phyloP scores from a whole-genome alignment of 179 eudicot genomes.

The Amaranthus tricolor region DNA sequence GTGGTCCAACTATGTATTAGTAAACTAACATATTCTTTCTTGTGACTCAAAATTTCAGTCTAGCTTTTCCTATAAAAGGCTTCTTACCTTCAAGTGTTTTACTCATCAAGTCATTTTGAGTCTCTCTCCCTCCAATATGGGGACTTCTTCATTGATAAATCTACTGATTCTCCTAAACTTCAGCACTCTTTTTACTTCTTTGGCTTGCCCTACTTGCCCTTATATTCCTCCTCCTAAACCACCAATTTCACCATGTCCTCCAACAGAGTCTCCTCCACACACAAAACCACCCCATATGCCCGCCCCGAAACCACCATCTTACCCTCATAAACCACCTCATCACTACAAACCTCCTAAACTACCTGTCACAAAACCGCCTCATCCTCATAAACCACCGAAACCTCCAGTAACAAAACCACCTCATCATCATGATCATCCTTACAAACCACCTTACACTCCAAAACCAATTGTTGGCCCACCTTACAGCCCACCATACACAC shows the following conservation, averaged over 20 bases:
- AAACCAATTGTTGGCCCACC: conserved; percentile 18
- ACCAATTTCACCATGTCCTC: conserved; percentile 16
- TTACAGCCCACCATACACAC: background rate
- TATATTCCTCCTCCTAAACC: conserved; percentile 22
- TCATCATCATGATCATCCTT: background rate
- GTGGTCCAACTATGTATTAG: too few species aligned
- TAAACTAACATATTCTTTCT: background rate
- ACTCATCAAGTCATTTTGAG: background rate
- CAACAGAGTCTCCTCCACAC: background rate
- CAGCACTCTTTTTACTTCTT: background rate
- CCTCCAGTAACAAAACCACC: too few species aligned
- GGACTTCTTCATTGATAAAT: background rate
- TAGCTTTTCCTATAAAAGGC: conserved; percentile 14
- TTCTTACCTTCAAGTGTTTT: background rate
- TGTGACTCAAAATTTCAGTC: background rate
- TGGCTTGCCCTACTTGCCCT: conserved; percentile 16
- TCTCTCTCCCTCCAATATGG: background rate
- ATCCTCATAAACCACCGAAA: too few species aligned
- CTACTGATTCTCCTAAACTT: conserved; percentile 9
- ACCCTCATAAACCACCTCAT: conserved; percentile 10
- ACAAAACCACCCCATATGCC: conserved; percentile 9
- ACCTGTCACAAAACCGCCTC: too few species aligned
- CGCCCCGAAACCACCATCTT: background rate
- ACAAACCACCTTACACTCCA: conserved; percentile 19
- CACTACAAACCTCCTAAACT: conserved; percentile 10